Evolutionary conservation across 306 rosid species (phyloP).

Genomic region (Pyrus communis): DNA sequence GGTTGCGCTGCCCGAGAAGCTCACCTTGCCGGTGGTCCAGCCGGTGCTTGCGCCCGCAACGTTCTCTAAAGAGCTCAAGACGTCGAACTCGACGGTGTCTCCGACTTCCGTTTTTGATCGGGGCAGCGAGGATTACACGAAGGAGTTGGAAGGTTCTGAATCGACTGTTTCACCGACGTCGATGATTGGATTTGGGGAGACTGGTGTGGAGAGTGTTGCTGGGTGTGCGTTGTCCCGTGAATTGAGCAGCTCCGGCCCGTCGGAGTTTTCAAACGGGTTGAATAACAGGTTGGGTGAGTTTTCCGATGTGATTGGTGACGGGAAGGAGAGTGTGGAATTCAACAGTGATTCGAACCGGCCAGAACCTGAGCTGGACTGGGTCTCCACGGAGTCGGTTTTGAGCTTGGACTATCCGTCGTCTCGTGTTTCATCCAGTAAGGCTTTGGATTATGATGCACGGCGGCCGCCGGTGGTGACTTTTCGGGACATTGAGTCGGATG

Average conservation of each 20-base stretch:
- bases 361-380: slow-evolving; percentile 50
- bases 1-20: slow-evolving; percentile 35
- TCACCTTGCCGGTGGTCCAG: slow-evolving; percentile 80
- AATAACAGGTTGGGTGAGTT: slow-evolving; percentile 58
- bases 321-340: slow-evolving; percentile 62
- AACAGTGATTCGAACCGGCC: slow-evolving; percentile 45
- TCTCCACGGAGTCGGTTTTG: slow-evolving; percentile 61
- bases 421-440: slow-evolving; percentile 71
- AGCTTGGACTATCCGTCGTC: slow-evolving; percentile 80
- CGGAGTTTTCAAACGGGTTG: slow-evolving; percentile 55
- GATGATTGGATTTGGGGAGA: slow-evolving; percentile 67
- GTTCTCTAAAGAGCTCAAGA: slow-evolving; percentile 54
- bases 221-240: slow-evolving; percentile 55
- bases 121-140: slow-evolving; percentile 32
- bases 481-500: slow-evolving; percentile 54
- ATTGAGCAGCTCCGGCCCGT: slow-evolving; percentile 75
- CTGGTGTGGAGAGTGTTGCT: slow-evolving; percentile 19
- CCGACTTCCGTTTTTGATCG: slow-evolving; percentile 70
- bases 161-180: slow-evolving; percentile 69
- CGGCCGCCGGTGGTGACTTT: slow-evolving; percentile 53
- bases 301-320: slow-evolving; percentile 45
- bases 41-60: slow-evolving; percentile 49
- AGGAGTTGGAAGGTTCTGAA: slow-evolving; percentile 41
- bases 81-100: slow-evolving; percentile 55
- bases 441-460: slow-evolving; percentile 41